These are phyloP conservation scores for Hymenoscyphus scutula DNA, from an alignment of 2,329 filamentous ascomycete species.

Conservation along the genomic window DNA sequence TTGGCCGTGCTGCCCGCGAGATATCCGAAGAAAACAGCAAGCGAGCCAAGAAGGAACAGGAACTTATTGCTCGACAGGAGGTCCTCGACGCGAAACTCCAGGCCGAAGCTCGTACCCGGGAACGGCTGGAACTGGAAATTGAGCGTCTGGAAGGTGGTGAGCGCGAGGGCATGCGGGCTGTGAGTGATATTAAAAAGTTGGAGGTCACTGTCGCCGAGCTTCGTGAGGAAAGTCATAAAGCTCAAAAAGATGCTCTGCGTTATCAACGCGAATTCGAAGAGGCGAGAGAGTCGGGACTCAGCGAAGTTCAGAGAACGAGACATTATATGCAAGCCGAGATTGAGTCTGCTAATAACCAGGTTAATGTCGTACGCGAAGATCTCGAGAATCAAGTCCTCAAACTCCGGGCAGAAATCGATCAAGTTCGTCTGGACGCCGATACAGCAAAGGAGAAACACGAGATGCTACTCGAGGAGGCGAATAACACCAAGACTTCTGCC, in stretches of 20 bases:
- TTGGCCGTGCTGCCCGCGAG: slow-evolving; percentile 74
- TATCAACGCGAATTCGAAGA: slow-evolving; percentile 83
- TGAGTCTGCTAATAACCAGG: slow-evolving; percentile 79
- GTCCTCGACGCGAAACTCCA: slow-evolving; percentile 75
- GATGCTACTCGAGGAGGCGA: slow-evolving; percentile 78
- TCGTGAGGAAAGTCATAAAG: slow-evolving; percentile 61
- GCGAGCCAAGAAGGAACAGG: slow-evolving; percentile 76
- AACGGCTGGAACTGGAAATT: slow-evolving; percentile 65
- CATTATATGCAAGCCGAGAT: slow-evolving; percentile 78
- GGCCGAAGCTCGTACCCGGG: slow-evolving; percentile 68
- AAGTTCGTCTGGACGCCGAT: slow-evolving; percentile 74
- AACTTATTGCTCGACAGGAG: slow-evolving; percentile 74
- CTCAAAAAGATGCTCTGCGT: slow-evolving; percentile 44
- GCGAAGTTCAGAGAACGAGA: slow-evolving; percentile 78
- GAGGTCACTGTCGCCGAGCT: slow-evolving; percentile 55
- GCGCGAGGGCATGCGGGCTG: slow-evolving; percentile 62
- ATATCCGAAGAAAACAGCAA: slow-evolving; percentile 79
- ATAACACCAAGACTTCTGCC: slow-evolving; percentile 61
- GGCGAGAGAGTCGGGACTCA: slow-evolving; percentile 72
- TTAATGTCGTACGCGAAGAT: slow-evolving; percentile 78
- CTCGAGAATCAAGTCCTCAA: slow-evolving; percentile 76
- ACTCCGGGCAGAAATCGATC: slow-evolving; percentile 73
- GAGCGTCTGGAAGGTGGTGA: slow-evolving; percentile 64
- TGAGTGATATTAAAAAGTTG: slow-evolving; percentile 60
- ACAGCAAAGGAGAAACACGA: slow-evolving; percentile 78